Evolutionary conservation across 352 stramenopile species (phyloP).

Genomic region (Phytophthora lateralis): DNA sequence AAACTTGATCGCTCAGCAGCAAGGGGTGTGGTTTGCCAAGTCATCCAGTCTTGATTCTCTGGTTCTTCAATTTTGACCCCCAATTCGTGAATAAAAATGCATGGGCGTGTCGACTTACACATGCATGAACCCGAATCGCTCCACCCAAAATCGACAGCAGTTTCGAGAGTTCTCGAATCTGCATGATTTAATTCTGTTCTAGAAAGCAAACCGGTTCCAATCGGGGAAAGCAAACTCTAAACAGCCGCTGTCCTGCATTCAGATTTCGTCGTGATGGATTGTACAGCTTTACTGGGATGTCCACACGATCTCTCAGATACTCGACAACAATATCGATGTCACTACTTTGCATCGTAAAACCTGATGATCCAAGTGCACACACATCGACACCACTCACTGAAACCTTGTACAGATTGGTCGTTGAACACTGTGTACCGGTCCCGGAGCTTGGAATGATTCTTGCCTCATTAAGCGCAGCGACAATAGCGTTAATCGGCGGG

Average conservation of each 20-base stretch:
- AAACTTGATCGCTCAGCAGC: constrained; percentile 19
- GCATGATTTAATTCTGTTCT: neutral
- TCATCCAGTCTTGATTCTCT: neutral
- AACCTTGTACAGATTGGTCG: constrained; percentile 1
- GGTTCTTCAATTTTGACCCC: neutral
- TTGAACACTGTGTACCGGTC: neutral
- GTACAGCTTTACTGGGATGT: neutral
- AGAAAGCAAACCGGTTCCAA: neutral
- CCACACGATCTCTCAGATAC: neutral
- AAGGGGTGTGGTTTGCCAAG: constrained; percentile 1
- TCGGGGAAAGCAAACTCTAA: neutral
- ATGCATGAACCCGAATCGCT: neutral
- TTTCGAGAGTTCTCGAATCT: constrained; percentile 1
- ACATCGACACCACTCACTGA: constrained; percentile 5
- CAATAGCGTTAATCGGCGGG: constrained; percentile 9
- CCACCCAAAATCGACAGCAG: constrained; percentile 9
- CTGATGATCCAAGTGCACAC: constrained; percentile 4
- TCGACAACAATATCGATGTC: constrained; percentile 11
- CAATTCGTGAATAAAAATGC: constrained; percentile 17
- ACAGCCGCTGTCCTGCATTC: neutral
- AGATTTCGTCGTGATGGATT: too few relatives aligned
- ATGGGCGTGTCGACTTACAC: constrained; percentile 13
- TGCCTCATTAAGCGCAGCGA: constrained; percentile 5
- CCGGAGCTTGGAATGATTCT: neutral
- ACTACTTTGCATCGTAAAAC: constrained; percentile 11